Conservation (phyloP, 2,329 filamentous ascomycete genomes). For the Pseudogymnoascus sp. region DNA sequence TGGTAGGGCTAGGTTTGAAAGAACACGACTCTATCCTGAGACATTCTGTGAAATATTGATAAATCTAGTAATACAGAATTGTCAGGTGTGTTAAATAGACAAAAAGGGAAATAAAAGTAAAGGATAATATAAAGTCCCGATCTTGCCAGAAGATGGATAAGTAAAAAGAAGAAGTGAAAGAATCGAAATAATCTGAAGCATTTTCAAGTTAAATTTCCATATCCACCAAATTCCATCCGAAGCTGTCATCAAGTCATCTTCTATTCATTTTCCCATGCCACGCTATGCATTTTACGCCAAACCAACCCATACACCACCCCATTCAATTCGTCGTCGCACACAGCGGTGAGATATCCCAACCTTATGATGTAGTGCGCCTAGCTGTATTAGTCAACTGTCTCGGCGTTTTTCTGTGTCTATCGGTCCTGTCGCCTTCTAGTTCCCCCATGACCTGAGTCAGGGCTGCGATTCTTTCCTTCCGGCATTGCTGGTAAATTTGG, state of each 20-base stretch:
- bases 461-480: background rate
- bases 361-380: background rate
- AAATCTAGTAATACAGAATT: constrained; percentile 7
- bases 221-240: background rate
- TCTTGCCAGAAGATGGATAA: constrained; percentile 19
- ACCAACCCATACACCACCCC: background rate
- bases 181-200: background rate
- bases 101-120: constrained; percentile 16
- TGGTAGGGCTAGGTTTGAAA: background rate
- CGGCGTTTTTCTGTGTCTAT: background rate
- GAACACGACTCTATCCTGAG: background rate
- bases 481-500: background rate
- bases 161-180: constrained; percentile 11
- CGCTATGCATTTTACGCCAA: constrained; percentile 5
- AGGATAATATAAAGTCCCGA: constrained; percentile 14
- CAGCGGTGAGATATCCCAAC: background rate
- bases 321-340: background rate
- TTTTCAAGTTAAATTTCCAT: background rate
- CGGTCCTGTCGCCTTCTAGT: constrained; percentile 6
- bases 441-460: background rate
- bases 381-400: background rate
- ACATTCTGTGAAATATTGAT: constrained; percentile 3
- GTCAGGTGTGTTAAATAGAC: constrained; percentile 17
- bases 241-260: background rate
- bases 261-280: background rate